Base-by-base conservation (phyloP, 2,329 filamentous ascomycete genomes). In the Cryphonectria naterciae region DNA sequence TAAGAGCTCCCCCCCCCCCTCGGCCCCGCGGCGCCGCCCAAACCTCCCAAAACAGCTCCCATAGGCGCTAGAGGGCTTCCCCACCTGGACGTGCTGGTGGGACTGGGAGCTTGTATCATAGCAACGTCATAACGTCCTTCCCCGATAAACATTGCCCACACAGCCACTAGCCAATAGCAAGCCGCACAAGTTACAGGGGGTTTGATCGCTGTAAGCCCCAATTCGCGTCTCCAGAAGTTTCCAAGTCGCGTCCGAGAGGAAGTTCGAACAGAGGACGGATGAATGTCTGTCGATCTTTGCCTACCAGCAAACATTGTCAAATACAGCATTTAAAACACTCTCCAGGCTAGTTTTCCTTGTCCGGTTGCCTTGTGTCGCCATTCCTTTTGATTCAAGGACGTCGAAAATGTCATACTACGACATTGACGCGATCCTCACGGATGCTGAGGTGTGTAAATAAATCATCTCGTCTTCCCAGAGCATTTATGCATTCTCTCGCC, bases 361-460 rank as follows among this genome's bases (percentile, higher is more conserved):
- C 19, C 15, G 54, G 2, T 8, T 58, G 13, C 6, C 19, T 11
- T n/a, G 32, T n/a, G 6, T n/a, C 25, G 28, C 25, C 28, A 3
- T 19, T 32, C 19, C 2, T 28, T 25, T n/a, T 25, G 11, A 10
- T 25, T 25, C 22, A 25, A 11, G 4, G 62, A 46, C 39, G 22
- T 8, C 60, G 72, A 15, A 49, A 49, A 87, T 91, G 89, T 93
- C 92, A 52, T 97, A 97, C 85, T 97, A 96, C 85, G 91, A 94
- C 79, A 88, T 95, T 70, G 91, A 95, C 76, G 87, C 92, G 73
- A 96, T 97, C 82, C 87, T 96, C 61, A 96, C 93, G 13, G 93
- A 96, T 80, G 90, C 93, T 65, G 93, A 95, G 84, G 91, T 92
- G 84, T 62, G 58, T 6, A 22, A 25, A 58, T 15, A 32, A 28